Evolutionary conservation across 2,329 filamentous ascomycete species (phyloP).

Genomic region (Exophiala sideris): DNA sequence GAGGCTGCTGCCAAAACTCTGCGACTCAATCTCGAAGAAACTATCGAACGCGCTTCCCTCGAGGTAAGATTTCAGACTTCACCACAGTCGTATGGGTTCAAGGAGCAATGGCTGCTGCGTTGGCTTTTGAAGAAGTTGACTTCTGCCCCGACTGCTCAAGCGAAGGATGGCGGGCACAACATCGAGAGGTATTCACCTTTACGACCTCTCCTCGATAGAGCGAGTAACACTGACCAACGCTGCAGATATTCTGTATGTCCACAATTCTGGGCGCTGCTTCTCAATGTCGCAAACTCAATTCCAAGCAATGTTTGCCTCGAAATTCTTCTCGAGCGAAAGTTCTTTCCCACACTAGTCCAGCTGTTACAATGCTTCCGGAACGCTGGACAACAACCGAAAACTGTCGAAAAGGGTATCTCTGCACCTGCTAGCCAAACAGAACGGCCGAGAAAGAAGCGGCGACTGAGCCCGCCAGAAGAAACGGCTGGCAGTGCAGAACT

Average conservation of each 20-base stretch:
- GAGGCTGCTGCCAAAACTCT: slow-evolving; percentile 44
- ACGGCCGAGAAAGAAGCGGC: slow-evolving; percentile 21
- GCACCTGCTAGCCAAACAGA: background rate
- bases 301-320: slow-evolving; percentile 16
- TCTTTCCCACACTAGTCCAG: slow-evolving; percentile 11
- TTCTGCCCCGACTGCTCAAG: slow-evolving; percentile 26
- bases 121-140: slow-evolving; percentile 64
- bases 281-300: slow-evolving; percentile 19
- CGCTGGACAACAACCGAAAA: background rate
- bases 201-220: no score
- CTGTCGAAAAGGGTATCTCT: background rate
- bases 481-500: background rate
- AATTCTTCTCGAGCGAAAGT: slow-evolving; percentile 25
- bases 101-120: slow-evolving; percentile 64
- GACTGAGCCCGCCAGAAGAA: slow-evolving; percentile 2
- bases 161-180: background rate
- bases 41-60: slow-evolving; percentile 27
- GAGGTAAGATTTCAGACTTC: slow-evolving; percentile 1
- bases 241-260: slow-evolving; percentile 10
- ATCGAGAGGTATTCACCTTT: background rate
- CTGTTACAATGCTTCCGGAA: background rate
- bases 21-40: slow-evolving; percentile 37
- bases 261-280: slow-evolving; percentile 24
- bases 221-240: background rate
- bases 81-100: slow-evolving; percentile 33